A percentile compares a stretch with the other conserved stretches of the same genome.
These are phyloP conservation scores for Gossypium turneri DNA, from an alignment of 345 rosid genomes.

Conservation along the genomic window DNA sequence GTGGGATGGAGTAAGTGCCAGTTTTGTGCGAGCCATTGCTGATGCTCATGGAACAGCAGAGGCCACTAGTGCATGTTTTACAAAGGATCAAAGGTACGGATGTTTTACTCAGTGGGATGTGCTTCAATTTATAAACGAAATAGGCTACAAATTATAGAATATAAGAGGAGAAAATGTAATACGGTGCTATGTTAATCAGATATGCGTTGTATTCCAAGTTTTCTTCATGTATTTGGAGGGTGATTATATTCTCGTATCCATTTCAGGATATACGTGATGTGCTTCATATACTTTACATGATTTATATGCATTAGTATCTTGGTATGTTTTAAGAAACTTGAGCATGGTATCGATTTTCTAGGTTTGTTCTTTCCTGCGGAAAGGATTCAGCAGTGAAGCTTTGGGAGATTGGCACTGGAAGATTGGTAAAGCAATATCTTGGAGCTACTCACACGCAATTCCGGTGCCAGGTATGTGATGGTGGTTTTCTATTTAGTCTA, in stretches of 20 bases:
- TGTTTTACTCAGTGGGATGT: constrained; percentile 4
- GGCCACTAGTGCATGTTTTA: constrained; percentile 66
- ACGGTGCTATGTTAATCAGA: background rate
- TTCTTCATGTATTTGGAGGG: background rate
- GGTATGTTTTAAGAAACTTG: background rate
- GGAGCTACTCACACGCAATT: constrained; percentile 63
- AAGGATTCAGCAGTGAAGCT: constrained; percentile 74
- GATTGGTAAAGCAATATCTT: constrained; percentile 66
- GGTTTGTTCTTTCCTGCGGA: constrained; percentile 81
- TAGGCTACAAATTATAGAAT: background rate
- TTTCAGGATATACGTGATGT: background rate
- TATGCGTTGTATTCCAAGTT: background rate
- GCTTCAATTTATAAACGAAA: background rate
- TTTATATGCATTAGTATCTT: constrained; percentile 8
- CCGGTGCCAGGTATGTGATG: constrained; percentile 59
- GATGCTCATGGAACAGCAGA: constrained; percentile 73
- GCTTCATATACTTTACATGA: background rate
- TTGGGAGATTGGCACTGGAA: constrained; percentile 79
- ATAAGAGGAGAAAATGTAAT: background rate
- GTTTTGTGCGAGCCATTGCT: constrained; percentile 55
- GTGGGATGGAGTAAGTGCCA: constrained; percentile 72
- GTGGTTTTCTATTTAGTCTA: background rate
- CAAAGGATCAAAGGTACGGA: constrained; percentile 72
- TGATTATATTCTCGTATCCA: background rate
- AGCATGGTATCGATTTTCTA: constrained; percentile 25